Evolutionary conservation across 1,139 yeast species (phyloP), one percentile per base, ranked within the genome.

Genomic region (Pichia sp.): DNA sequence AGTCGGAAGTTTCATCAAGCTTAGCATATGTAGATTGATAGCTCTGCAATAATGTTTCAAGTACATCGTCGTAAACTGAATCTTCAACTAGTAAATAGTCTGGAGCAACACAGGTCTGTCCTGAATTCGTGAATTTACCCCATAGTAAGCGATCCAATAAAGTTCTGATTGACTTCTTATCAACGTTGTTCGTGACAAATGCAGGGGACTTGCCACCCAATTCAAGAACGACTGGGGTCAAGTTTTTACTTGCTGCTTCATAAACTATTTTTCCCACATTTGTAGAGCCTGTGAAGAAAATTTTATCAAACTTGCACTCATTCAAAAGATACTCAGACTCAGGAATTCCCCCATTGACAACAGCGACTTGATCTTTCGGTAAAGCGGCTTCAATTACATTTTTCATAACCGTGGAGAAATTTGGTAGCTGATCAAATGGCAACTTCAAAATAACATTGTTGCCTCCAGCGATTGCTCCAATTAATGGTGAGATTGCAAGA

Each of bases 181-280:
- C 41, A 49, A 80, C 74, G 50, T 79, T 75, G 47, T 78, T 75
- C 52, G 90, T 80, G 10, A 90, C 74, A 60, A 90, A 77, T 0
- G 82, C 88, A 0, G 97, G 97, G 3, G 93, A 85, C 68, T 90
- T 90, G n/a, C 97, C 97, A 51, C 98, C 98, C 50, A 93, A 76
- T 71, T 92, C 98, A 59, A 93, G 76, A 31, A 87, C 72, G 23
- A 79, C 79, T 0, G 98, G 98, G 1, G 96, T 89, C 64, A 92
- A 75, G 42, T 81, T 79, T 70, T 88, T 84, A 7, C 95, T 96
- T 0, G 97, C 97, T 51, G 87, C 87, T 58, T 77, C 75, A 34
- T 95, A 87, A 49, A 92, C 81, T 57, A 89, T 81, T 45, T 79
- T 81, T 47, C 97, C 98, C 29, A 90, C 96, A 15, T 68, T 66